A percentile compares a stretch with the other conserved stretches of the same genome.
Evolutionary conservation across 139 green algal genomes (phyloP).

Genomic region (Pleodorina starrii): DNA sequence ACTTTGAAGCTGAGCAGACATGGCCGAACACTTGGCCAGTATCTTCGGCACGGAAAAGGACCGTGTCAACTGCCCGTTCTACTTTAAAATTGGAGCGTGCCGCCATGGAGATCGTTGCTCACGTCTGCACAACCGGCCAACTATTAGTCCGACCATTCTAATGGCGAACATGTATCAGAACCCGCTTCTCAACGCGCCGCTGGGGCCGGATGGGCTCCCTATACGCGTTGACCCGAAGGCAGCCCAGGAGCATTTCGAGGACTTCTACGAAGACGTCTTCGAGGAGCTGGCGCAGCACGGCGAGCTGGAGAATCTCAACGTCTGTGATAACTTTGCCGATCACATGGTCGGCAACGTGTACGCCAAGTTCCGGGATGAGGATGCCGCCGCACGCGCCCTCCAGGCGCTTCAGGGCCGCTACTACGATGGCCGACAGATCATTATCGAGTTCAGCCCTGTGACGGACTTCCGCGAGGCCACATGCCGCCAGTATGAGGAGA

Average conservation of each 20-base stretch:
- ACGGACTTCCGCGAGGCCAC: constrained; percentile 98
- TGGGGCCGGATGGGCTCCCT: constrained; percentile 88
- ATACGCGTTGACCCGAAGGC: constrained; percentile 85
- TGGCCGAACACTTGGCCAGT: constrained; percentile 97
- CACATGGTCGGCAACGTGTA: constrained; percentile 98
- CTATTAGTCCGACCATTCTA: constrained; percentile 92
- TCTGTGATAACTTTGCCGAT: constrained; percentile 98
- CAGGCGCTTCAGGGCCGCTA: constrained; percentile 78
- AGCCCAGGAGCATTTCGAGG: constrained; percentile 74
- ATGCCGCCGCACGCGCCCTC: constrained; percentile 81
- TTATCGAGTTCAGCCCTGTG: constrained; percentile 96
- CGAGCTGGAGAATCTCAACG: constrained; percentile 96
- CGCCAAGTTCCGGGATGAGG: constrained; percentile 95
- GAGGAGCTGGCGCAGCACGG: constrained; percentile 95
- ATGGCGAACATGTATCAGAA: constrained; percentile 98
- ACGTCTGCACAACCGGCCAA: constrained; percentile 96
- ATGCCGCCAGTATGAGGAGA: constrained; percentile 98
- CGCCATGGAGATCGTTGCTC: constrained; percentile 98
- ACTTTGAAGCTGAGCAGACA: constrained; percentile 56
- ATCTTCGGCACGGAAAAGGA: constrained; percentile 99
- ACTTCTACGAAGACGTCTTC: constrained; percentile 99
- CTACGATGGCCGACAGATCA: constrained; percentile 92
- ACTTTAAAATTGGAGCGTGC: constrained; percentile 96
- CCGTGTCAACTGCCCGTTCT: constrained; percentile 95
- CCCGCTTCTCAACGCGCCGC: constrained; percentile 87